Conservation (phyloP, 2,329 filamentous ascomycete genomes). For the Lojkania enalia region DNA sequence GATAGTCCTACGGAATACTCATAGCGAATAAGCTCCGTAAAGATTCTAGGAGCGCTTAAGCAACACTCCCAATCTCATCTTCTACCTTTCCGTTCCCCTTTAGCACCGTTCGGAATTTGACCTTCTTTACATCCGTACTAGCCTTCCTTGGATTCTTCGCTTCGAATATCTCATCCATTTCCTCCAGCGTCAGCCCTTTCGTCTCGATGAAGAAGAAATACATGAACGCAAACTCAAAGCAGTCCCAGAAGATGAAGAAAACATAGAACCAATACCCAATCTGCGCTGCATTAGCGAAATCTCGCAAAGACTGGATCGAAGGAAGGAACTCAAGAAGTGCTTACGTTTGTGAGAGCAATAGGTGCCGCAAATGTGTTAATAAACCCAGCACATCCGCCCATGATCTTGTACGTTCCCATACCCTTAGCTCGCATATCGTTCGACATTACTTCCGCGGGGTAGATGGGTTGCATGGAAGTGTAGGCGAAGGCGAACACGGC, state of each 20-base stretch:
- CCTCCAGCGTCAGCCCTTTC: slow-evolving; percentile 21
- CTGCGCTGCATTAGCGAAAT: slow-evolving; percentile 30
- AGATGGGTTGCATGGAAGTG: slow-evolving; percentile 36
- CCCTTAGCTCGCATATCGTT: slow-evolving; percentile 32
- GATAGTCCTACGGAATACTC: neutral
- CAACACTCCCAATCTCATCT: slow-evolving; percentile 31
- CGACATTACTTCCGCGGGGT: slow-evolving; percentile 41
- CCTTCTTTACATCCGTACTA: slow-evolving; percentile 24
- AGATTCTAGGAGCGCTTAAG: slow-evolving; percentile 1
- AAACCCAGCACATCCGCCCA: slow-evolving; percentile 25
- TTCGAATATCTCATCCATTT: slow-evolving; percentile 23
- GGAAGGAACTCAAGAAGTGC: slow-evolving; percentile 38
- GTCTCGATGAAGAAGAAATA: slow-evolving; percentile 32
- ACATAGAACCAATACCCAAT: slow-evolving; percentile 32
- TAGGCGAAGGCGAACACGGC: slow-evolving; percentile 41
- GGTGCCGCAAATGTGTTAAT: slow-evolving; percentile 43
- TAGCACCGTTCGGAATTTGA: slow-evolving; percentile 21
- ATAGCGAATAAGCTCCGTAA: too few relatives aligned
- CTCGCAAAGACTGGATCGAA: slow-evolving; percentile 38
- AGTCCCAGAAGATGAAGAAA: slow-evolving; percentile 22
- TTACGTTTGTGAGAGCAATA: slow-evolving; percentile 21
- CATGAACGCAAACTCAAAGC: slow-evolving; percentile 38
- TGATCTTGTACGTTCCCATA: slow-evolving; percentile 23
- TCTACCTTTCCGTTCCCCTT: slow-evolving; percentile 30
- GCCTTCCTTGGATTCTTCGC: slow-evolving; percentile 25